Conservation (phyloP, 257 asterid species). For the Solanum bulbocastanum region DNA sequence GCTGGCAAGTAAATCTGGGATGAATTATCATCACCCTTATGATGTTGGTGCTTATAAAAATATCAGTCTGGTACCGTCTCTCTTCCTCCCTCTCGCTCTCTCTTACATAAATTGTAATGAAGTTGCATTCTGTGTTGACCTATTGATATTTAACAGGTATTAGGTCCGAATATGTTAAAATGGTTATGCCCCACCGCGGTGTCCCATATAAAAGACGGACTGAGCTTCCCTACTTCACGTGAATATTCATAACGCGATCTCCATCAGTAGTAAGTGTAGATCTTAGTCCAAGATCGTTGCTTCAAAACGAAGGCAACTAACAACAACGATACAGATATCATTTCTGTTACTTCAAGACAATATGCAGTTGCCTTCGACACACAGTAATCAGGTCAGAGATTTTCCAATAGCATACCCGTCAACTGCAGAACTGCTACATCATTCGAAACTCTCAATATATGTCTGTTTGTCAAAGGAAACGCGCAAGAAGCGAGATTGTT, state of each 20-base stretch:
- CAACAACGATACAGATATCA: not conserved
- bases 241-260: not conserved
- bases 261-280: not conserved
- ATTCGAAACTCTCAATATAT: not conserved
- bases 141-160: slow-evolving; percentile 30
- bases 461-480: not conserved
- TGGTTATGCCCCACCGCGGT: slow-evolving; percentile 78
- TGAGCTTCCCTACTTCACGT: slow-evolving; percentile 56
- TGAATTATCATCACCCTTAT: slow-evolving; percentile 61
- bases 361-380: not conserved
- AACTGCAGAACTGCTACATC: not conserved
- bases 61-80: slow-evolving; percentile 36
- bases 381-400: not conserved
- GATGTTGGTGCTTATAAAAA: slow-evolving; percentile 70
- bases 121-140: not conserved
- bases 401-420: not conserved
- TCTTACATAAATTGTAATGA: not conserved
- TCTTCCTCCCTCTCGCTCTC: not conserved
- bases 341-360: not conserved
- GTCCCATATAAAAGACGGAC: slow-evolving; percentile 77
- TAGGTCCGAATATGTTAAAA: slow-evolving; percentile 73
- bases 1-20: slow-evolving; percentile 90
- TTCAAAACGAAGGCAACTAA: not conserved
- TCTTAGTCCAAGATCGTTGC: not conserved
- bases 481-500: not conserved